Evolutionary conservation across 2,329 filamentous ascomycete species (phyloP).

Genomic region (Coniochaeta ligniaria): DNA sequence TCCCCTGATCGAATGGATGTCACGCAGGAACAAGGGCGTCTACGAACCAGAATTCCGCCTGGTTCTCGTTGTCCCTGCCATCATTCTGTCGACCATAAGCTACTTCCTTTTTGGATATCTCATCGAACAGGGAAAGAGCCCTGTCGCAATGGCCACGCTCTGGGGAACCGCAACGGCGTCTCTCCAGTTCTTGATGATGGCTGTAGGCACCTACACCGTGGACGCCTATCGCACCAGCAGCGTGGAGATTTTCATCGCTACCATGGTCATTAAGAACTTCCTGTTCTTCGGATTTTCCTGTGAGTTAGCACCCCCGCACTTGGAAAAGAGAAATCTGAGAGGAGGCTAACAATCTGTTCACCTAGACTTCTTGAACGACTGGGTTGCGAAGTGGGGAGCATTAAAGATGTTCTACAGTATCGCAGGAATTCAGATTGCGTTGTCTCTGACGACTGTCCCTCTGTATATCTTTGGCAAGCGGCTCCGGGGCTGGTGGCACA

Average conservation of each 20-base stretch:
- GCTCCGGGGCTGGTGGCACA: conserved; percentile 4
- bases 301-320: neutral
- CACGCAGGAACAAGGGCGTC: conserved; percentile 26
- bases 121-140: conserved; percentile 11
- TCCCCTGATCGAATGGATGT: conserved; percentile 27
- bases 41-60: conserved; percentile 35
- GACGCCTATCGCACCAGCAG: conserved; percentile 31
- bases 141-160: conserved; percentile 23
- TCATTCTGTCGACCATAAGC: conserved; percentile 19
- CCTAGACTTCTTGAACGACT: conserved; percentile 32
- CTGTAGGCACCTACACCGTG: conserved; percentile 25
- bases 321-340: neutral
- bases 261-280: conserved; percentile 35
- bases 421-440: conserved; percentile 13
- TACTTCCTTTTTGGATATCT: conserved; percentile 26
- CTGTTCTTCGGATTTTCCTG: conserved; percentile 32
- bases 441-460: conserved; percentile 2
- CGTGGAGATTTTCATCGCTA: conserved; percentile 33
- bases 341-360: neutral
- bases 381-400: conserved; percentile 25
- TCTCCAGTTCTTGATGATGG: conserved; percentile 19
- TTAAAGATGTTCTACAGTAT: conserved; percentile 28
- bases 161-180: conserved; percentile 18
- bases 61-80: conserved; percentile 20
- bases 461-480: conserved; percentile 6